Evolutionary conservation across 208 protist genomes (phyloP).

Genomic region (Herpetomonas samuelpessoai): DNA sequence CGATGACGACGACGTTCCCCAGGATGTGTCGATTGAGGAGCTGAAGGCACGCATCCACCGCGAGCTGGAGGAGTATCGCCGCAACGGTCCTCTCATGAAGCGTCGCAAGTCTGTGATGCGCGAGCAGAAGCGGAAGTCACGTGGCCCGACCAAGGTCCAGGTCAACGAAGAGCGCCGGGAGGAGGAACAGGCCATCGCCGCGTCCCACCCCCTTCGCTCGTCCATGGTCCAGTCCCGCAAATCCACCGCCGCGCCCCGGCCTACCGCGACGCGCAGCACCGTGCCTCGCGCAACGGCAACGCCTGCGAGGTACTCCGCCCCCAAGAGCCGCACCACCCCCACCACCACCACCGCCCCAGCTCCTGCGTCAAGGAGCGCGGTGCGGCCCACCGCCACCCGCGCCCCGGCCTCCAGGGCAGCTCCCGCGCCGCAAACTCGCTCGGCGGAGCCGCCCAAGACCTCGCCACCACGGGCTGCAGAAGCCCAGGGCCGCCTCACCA

Average conservation of each 20-base stretch:
- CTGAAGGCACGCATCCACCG: conserved; percentile 56
- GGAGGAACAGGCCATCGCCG: neutral
- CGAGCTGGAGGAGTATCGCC: conserved; percentile 69
- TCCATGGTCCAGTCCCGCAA: neutral
- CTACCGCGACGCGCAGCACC: neutral
- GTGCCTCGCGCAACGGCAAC: neutral
- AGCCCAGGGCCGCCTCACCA: conserved; percentile 8
- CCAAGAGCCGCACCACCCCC: conserved; percentile 2
- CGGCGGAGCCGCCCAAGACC: conserved; percentile 3
- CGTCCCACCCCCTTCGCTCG: neutral
- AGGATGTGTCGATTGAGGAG: conserved; percentile 39
- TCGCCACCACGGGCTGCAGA: neutral
- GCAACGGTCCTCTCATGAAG: conserved; percentile 36
- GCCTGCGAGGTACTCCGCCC: neutral
- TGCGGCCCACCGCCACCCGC: neutral
- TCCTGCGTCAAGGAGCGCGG: conserved; percentile 1
- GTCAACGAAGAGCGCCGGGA: neutral
- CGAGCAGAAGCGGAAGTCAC: neutral
- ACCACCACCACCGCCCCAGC: conserved; percentile 1
- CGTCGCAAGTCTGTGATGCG: conserved; percentile 1
- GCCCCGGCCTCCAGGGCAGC: neutral
- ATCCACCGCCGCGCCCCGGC: neutral
- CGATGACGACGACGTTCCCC: conserved; percentile 34
- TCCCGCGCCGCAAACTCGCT: neutral
- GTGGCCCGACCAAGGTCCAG: neutral